These are phyloP conservation scores for Aspergillus novoparasiticus DNA, from an alignment of 2,329 filamentous ascomycete genomes.

Conservation along the genomic window DNA sequence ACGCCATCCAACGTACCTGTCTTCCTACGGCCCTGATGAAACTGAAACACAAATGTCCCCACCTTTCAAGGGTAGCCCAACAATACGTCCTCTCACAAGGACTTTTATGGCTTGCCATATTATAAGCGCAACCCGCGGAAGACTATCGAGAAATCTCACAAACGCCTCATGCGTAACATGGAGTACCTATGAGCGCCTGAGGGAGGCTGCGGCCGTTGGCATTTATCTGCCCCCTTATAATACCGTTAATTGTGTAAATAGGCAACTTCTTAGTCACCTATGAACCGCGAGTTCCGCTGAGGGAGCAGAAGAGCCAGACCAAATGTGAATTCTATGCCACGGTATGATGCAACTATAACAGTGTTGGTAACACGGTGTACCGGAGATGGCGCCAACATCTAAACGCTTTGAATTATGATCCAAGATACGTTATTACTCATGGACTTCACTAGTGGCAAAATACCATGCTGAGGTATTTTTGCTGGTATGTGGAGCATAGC, in stretches of 20 bases:
- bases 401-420: background rate
- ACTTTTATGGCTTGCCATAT: background rate
- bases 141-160: background rate
- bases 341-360: background rate
- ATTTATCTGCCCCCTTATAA: background rate
- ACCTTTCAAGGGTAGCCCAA: background rate
- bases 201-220: background rate
- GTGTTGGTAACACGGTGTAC: background rate
- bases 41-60: too few relatives aligned
- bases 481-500: background rate
- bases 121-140: background rate
- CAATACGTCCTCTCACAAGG: background rate
- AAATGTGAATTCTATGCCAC: background rate
- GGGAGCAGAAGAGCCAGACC: background rate
- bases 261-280: background rate
- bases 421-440: too few relatives aligned
- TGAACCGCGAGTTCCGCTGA: background rate
- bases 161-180: background rate
- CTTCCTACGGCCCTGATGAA: background rate
- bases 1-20: background rate
- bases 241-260: rapidly evolving
- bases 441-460: background rate
- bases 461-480: background rate
- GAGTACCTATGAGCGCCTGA: background rate
- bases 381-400: background rate